Base-by-base conservation (phyloP, 139 green algal species). In the Pleodorina starrii region DNA sequence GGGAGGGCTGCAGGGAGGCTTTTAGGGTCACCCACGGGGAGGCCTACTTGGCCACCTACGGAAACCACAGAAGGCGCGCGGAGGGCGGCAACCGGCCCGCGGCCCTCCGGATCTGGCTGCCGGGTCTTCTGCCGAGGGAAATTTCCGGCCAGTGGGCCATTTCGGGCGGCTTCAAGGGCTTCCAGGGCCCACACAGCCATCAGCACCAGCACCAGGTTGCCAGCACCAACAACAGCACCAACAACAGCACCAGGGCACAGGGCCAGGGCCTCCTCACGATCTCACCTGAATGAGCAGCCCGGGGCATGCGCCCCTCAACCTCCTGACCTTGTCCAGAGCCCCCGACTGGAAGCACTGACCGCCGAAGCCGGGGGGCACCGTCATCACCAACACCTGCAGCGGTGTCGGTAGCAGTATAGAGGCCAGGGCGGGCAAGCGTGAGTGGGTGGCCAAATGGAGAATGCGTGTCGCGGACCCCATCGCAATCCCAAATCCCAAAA, bases 281-380 rank as follows among this genome's bases (percentile, higher is more conserved):
- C 48, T 46, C 73, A 96, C 95, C 91, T 98, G 90, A 25, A 99
- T 97, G 89, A 96, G 89, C 11, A 98, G 73, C 7, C 51, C 16
- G 0, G 95, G 93, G 75, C 92, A 97, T 5, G 90, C 76, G 3
- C 85, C 51, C 19, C 97, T 81, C 74, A 99, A 90, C 50, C 23
- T 78, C 17, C 43, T 11, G 16, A 97, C 94, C 90, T 97, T 98
- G 46, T 87, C 73, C 88, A 97, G 90, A 74, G 97, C 94, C 2
- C 75, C 80, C 6, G 68, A 72, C 77, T 92, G 93, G 90, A 99
- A 98, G 75, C 93, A 91, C 91, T 99, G 97, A 4, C 97, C 97
- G 11, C 97, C 97, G 94, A 98, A 99, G 10, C 97, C 97, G 32
- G 97, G 95, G 69, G 94, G 86, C 82, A 99, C 97, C 0, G 93